Evolutionary conservation across 129 eudicot species (phyloP), one percentile per base, ranked within the genome.

Genomic region (Silybum marianum): DNA sequence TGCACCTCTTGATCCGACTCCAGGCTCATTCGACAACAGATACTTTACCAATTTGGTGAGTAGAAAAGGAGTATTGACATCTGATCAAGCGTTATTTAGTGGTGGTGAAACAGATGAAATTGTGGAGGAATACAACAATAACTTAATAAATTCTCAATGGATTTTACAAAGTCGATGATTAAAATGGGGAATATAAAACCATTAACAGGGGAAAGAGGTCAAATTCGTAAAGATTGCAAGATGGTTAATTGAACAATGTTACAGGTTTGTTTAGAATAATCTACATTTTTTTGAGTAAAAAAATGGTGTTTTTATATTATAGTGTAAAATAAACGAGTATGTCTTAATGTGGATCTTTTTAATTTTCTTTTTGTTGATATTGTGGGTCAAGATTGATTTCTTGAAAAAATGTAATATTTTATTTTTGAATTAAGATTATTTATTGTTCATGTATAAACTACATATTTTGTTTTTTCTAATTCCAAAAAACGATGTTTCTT

Each of bases 1-100:
- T 11, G 86, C 84, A n/a, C 88, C 86, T 39, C 79, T 87, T 0
- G 90, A 87, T 70, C 69, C 65, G 8, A 81, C 88, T 14, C 76
- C 88, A 6, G n/a, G 3, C 14, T 54, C 44, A 0, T 87, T 87
- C 16, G 85, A 81, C 30, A 73, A 25, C n/a, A 75, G 44, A 72
- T 87, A 87, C 78, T 84, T 73, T 71, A 69, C 19, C 24, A 65
- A 81, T 38, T 84, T 87, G 85, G 71, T 78, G 25, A 23, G 75
- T 21, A 72, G 54, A 24, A 81, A 71, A 34, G 88, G 90, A 11
- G 70, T 87, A 12, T 74, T 87, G 25, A 34, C 16, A 6, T 72
- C 88, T 65, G 90, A 87, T 72, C 88, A 87, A 54, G 84, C 18
- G 26, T 74, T 87, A 2, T 81, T 80, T 62, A 73, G 2, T 3